Base-by-base conservation (phyloP, 2,329 filamentous ascomycete genomes). In the Fusarium sp. region DNA sequence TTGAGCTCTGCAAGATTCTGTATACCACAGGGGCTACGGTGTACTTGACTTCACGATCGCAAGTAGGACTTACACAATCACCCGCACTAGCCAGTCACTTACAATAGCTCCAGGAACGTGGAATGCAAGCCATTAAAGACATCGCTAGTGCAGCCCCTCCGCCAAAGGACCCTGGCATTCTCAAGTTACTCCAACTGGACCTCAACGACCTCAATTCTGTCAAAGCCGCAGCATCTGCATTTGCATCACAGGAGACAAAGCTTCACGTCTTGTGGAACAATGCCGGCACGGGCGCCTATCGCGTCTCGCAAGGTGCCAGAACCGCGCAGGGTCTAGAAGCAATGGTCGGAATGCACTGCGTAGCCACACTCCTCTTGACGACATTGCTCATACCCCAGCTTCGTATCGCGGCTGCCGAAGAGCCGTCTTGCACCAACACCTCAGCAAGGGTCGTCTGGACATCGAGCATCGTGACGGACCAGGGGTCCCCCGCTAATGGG, bases 11-110 rank as follows among this genome's bases (percentile, higher is more conserved):
- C 57, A 82, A 82, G 53, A 82, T 88, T 2, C 79, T 89, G 6
- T 88, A 87, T 71, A 72, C 75, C 1, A 81, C 80, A 5, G 83
- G 85, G 20, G 86, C 79, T 20, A 87, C 80, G 1, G 80, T 88
- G 11, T 88, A 88, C 72, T 75, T 88, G 52, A 84, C 85, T 10
- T 82, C 81, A 3, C 82, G 85, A 46, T 78, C 74, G 47, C 75
- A 58, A 40, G 69, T 65, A 30, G 12, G 54, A 36, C 28, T 41
- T 31, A 13, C 16, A 54, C 34, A 18, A n/a, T 13, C 9, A 31
- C 7, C 26, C 18, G 16, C 16, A 18, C 7, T n/a, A 18, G 37
- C 13, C 10, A 16, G 10, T n/a, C 6, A 37, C 59, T 56, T 30
- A 59, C 26, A 42, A n/a, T n/a, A 8, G 10, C 6, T 15, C 18